Percentiles rank a stretch among this genome's conserved stretches.
Evolutionary conservation across 305 asterid genomes (phyloP).

Genomic region (Fraxinus greggii): DNA sequence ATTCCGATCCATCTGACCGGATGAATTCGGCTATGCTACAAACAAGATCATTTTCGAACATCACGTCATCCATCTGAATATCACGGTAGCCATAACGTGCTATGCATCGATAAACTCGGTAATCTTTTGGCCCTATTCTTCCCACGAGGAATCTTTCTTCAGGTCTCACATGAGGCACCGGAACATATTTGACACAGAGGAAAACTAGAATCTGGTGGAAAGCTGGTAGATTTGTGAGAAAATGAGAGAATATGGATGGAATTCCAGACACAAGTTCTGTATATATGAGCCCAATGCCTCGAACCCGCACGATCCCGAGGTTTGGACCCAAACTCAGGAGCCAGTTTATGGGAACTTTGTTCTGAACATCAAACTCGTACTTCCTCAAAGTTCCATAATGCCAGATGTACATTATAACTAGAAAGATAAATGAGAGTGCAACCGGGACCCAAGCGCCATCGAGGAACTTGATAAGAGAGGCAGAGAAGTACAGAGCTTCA

Average conservation of each 20-base stretch:
- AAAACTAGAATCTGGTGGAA: constrained; percentile 85
- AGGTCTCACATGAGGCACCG: constrained; percentile 84
- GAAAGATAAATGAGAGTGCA: constrained; percentile 62
- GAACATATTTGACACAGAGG: constrained; percentile 73
- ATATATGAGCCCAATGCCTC: constrained; percentile 84
- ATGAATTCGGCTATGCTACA: constrained; percentile 77
- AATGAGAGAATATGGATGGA: constrained; percentile 88
- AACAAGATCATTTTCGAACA: constrained; percentile 76
- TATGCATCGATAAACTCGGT: constrained; percentile 68
- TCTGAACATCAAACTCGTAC: constrained; percentile 81
- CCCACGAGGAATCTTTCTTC: constrained; percentile 85
- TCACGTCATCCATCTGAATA: constrained; percentile 62
- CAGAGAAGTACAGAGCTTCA: constrained; percentile 87
- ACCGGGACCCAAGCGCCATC: constrained; percentile 96
- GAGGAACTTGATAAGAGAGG: constrained; percentile 79
- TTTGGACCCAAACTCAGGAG: constrained; percentile 69
- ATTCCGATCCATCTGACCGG: constrained; percentile 48
- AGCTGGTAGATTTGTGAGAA: constrained; percentile 85
- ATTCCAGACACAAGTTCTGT: constrained; percentile 88
- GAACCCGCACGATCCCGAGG: constrained; percentile 79
- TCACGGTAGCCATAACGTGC: constrained; percentile 87
- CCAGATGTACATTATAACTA: constrained; percentile 68
- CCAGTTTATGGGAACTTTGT: constrained; percentile 82
- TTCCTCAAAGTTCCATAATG: constrained; percentile 74
- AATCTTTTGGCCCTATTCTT: constrained; percentile 74